These are phyloP conservation scores for Podaxis rugospora DNA, from an alignment of 768 basidiomycete genomes.

Conservation along the genomic window DNA sequence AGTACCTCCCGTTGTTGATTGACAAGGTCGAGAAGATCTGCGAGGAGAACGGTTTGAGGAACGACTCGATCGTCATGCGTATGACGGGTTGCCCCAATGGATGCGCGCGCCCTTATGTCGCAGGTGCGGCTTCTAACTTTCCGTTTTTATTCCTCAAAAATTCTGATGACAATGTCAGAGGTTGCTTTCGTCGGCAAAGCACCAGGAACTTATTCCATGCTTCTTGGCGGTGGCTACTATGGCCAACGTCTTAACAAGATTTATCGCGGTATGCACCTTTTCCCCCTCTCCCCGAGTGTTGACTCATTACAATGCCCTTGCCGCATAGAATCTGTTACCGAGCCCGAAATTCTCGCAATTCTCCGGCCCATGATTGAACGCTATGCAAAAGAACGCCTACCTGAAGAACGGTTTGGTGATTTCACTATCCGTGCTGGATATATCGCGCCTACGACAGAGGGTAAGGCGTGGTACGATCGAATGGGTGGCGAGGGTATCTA, in stretches of 20 bases:
- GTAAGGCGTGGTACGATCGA: constrained; percentile 82
- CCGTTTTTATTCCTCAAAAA: neutral
- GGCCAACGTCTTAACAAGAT: constrained; percentile 97
- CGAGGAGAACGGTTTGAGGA: constrained; percentile 88
- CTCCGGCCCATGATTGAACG: constrained; percentile 91
- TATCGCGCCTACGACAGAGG: constrained; percentile 79
- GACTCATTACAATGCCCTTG: neutral
- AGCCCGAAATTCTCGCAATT: constrained; percentile 88
- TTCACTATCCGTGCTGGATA: constrained; percentile 91
- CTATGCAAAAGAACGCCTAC: constrained; percentile 81
- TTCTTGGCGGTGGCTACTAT: constrained; percentile 93
- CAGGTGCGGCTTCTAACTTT: constrained; percentile 43
- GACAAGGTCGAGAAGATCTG: constrained; percentile 94
- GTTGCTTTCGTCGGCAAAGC: constrained; percentile 97
- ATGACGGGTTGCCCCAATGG: constrained; percentile 98
- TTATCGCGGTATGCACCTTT: constrained; percentile 59
- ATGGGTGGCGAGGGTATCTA: constrained; percentile 76
- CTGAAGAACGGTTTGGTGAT: constrained; percentile 94
- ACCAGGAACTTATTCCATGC: constrained; percentile 87
- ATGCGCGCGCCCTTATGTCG: constrained; percentile 90
- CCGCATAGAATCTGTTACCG: constrained; percentile 71
- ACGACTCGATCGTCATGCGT: constrained; percentile 96
- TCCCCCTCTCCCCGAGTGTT: neutral
- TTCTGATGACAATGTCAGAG: constrained; percentile 42
- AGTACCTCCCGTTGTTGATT: constrained; percentile 90